Evolutionary conservation across 2,329 filamentous ascomycete genomes (phyloP), one percentile per base, ranked within the genome.

Genomic region (Thelonectria rubi): DNA sequence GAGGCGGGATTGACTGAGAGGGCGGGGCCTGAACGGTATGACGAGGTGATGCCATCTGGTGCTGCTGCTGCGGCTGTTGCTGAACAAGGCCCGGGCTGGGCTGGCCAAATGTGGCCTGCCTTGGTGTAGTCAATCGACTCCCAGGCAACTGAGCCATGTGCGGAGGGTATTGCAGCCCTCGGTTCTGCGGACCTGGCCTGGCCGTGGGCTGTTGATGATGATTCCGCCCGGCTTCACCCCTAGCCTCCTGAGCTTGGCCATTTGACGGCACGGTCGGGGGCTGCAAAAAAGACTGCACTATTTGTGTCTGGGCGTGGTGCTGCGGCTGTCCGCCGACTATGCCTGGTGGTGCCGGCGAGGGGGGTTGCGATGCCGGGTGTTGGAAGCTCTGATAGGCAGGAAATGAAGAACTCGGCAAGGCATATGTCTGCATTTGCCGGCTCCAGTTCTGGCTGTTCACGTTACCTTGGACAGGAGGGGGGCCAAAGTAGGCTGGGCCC

Each of bases 151-250:
- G 46, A 2, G 40, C 24, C 32, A 59, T 48, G 20, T 62, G 45
- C 17, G 56, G 55, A 34, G 55, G 55, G 20, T 47, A 55, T 24
- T 62, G 60, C n/a, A 59, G 45, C 8, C 55, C 53, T 51, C 39
- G 47, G 17, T 34, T 40, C 15, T 43, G 56, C 26, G 37, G 55
- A 11, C 15, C 20, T 17, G 39, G 20, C 20, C 14, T 14, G 11
- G 46, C 14, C 6, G n/a, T 17, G 2, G 10, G 26, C 7, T 26
- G 11, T 6, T n/a, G 39, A 3, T 21, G 34, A 1, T 42, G 45
- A 7, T 20, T 39, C 10, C 26, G 47, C 51, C 18, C 26, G 6
- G 26, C 5, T 30, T 30, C 26, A 30, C 26, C 10, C 26, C 26
- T 5, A 10, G 26, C 6, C 34, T 37, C 34, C 8, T 37, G 12